Conservation (phyloP, 2,329 filamentous ascomycete species). For the Dactylonectria macrodidyma region DNA sequence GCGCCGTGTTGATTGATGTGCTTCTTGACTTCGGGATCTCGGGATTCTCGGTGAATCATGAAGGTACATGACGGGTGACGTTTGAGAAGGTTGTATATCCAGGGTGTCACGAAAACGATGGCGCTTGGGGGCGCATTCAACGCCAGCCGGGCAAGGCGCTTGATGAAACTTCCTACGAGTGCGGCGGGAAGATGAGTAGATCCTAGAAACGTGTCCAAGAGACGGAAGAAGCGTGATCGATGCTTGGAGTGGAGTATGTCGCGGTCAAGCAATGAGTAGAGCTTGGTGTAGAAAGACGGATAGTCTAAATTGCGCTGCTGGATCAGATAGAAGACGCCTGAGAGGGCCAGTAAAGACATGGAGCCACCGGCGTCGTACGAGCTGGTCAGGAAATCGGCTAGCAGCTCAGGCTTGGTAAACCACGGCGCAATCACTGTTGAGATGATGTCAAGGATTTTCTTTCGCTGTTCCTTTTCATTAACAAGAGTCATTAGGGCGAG, state of each 20-base stretch:
- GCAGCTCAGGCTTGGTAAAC: conserved; percentile 88
- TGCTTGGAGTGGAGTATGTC: conserved; percentile 94
- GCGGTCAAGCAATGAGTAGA: conserved; percentile 92
- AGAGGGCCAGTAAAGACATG: conserved; percentile 88
- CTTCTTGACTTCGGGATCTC: conserved; percentile 70
- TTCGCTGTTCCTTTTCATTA: conserved; percentile 81
- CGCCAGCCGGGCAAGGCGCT: conserved; percentile 86
- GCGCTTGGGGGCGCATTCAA: conserved; percentile 92
- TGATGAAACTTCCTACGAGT: conserved; percentile 95
- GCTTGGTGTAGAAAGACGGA: conserved; percentile 91
- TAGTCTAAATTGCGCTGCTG: conserved; percentile 96
- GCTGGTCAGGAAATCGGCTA: conserved; percentile 98
- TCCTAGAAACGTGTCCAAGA: conserved; percentile 89
- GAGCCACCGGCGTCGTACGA: conserved; percentile 91
- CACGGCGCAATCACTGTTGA: conserved; percentile 86
- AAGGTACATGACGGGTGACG: conserved; percentile 92
- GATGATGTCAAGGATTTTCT: conserved; percentile 82
- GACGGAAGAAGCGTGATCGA: conserved; percentile 91
- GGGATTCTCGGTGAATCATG: conserved; percentile 88
- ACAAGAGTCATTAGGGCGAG: conserved; percentile 79
- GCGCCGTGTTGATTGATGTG: conserved; percentile 72
- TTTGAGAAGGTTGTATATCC: conserved; percentile 95
- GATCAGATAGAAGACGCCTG: conserved; percentile 95
- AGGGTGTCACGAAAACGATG: conserved; percentile 90
- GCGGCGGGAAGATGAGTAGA: conserved; percentile 94